Percentiles rank a stretch among this genome's conserved stretches.
These are phyloP conservation scores for Aspergillus terreus DNA, from an alignment of 2,329 filamentous ascomycete genomes.

Conservation along the genomic window DNA sequence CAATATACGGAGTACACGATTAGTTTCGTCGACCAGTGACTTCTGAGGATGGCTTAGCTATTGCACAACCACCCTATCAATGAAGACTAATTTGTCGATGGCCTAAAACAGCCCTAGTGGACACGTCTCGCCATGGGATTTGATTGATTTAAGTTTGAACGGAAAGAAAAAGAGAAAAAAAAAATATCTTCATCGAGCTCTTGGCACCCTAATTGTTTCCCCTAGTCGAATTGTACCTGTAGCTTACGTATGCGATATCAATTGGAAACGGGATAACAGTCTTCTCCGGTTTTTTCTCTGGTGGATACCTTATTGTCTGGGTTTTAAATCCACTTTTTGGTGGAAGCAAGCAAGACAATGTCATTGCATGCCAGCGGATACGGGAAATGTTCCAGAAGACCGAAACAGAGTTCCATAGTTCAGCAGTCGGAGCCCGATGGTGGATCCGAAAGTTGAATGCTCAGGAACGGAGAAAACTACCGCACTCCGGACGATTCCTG, in stretches of 20 bases:
- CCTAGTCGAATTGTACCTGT: background rate
- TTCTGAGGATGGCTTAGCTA: too few species aligned
- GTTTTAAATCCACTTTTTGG: too few species aligned
- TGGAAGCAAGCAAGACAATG: too few species aligned
- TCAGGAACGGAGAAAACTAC: background rate
- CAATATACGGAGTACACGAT: too few species aligned
- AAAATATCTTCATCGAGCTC: background rate
- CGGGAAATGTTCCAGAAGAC: background rate
- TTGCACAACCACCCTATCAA: too few species aligned
- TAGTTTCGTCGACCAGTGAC: too few species aligned
- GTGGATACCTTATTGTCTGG: too few species aligned
- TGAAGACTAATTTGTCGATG: too few species aligned
- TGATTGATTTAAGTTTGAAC: background rate
- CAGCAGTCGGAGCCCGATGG: background rate
- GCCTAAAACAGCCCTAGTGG: constrained; percentile 6
- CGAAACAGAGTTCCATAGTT: background rate
- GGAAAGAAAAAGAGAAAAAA: background rate
- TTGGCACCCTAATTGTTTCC: constrained; percentile 5
- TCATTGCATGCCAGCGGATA: too few species aligned
- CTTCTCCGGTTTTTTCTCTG: too few species aligned
- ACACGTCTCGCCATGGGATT: constrained; percentile 7
- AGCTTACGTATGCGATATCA: constrained; percentile 10
- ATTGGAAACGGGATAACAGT: background rate
- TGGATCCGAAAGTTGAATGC: background rate
- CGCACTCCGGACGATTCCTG: background rate